phyloP scores from a whole-genome alignment of 2,329 filamentous ascomycete species.

The Alternaria sp. region DNA sequence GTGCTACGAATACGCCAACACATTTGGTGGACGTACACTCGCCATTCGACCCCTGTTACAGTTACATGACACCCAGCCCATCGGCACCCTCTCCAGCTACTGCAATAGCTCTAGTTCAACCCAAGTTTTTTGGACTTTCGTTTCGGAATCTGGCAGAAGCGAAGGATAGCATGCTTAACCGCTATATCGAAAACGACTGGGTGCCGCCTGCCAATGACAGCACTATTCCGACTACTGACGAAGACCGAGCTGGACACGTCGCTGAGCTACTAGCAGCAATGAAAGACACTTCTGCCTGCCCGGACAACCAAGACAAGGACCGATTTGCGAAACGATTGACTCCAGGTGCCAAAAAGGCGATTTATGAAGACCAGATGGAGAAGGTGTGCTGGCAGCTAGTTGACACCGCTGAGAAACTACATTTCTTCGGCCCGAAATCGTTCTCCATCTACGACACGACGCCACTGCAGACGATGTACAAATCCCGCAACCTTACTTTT shows the following conservation, averaged over 20 bases:
- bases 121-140: background rate
- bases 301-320: background rate
- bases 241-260: constrained; percentile 6
- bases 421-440: constrained; percentile 5
- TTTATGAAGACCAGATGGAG: constrained; percentile 9
- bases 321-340: constrained; percentile 13
- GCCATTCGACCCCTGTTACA: background rate
- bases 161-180: background rate
- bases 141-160: background rate
- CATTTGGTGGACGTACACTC: background rate
- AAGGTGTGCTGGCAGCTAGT: constrained; percentile 20
- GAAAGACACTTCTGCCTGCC: constrained; percentile 7
- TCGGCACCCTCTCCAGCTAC: background rate
- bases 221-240: constrained; percentile 3
- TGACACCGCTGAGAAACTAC: constrained; percentile 10
- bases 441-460: constrained; percentile 6
- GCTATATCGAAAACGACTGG: background rate
- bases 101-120: background rate
- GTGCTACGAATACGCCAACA: background rate
- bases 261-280: constrained; percentile 7
- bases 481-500: constrained; percentile 9
- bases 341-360: background rate
- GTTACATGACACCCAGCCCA: background rate
- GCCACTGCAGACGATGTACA: background rate
- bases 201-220: constrained; percentile 1